Conservation (phyloP, 2,329 filamentous ascomycete species). For the Drechslerella coelobrocha region DNA sequence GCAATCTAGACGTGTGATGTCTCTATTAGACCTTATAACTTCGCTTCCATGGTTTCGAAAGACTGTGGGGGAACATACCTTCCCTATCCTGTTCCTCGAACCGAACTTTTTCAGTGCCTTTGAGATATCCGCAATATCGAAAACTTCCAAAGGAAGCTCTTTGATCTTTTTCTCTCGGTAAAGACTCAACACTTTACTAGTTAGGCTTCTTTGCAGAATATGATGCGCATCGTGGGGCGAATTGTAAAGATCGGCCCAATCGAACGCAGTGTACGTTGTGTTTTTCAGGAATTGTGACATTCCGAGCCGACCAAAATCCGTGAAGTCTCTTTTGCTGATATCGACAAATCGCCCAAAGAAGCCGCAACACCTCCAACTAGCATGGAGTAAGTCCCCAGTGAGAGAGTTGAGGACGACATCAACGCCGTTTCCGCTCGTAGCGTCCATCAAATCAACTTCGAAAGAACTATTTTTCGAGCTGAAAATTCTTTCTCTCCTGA, state of each 20-base stretch:
- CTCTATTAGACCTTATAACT: background rate
- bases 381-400: conserved; percentile 59
- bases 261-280: conserved; percentile 44
- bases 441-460: conserved; percentile 55
- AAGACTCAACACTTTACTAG: background rate
- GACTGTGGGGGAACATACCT: background rate
- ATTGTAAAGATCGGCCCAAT: conserved; percentile 16
- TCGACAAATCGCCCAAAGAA: conserved; percentile 61
- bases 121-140: conserved; percentile 4
- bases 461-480: conserved; percentile 57
- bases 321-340: conserved; percentile 55
- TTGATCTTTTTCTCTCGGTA: conserved; percentile 14
- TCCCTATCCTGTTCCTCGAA: conserved; percentile 13
- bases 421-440: conserved; percentile 57
- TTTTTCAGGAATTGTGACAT: conserved; percentile 53
- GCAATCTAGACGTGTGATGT: conserved; percentile 9
- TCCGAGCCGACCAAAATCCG: background rate
- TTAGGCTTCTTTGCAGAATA: conserved; percentile 1
- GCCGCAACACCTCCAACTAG: conserved; percentile 61
- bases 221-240: conserved; percentile 9
- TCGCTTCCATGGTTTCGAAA: background rate
- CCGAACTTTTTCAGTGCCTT: conserved; percentile 3
- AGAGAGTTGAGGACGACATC: conserved; percentile 63
- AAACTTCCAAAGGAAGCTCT: background rate
- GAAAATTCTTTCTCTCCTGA: conserved; percentile 57